A percentile compares a stretch with the other conserved stretches of the same genome.
These are phyloP conservation scores for Punica granatum DNA, from an alignment of 345 rosid genomes.

Conservation along the genomic window DNA sequence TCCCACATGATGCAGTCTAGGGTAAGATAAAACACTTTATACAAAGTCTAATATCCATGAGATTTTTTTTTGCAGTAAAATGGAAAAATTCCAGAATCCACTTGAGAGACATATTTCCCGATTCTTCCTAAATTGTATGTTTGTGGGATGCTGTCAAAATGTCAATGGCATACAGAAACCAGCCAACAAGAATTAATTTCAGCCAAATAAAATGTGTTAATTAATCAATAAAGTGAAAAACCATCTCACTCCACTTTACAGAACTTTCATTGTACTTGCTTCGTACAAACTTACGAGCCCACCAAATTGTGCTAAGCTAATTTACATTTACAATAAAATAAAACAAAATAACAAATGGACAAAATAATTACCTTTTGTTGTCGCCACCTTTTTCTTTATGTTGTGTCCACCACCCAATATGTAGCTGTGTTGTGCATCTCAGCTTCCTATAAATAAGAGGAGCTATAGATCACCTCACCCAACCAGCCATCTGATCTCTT, in stretches of 20 bases:
- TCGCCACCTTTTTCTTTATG: neutral
- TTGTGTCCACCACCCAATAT: neutral
- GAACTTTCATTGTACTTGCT: constrained; percentile 17
- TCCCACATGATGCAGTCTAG: no score
- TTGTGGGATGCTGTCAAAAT: neutral
- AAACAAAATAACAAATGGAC: neutral
- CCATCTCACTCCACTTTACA: neutral
- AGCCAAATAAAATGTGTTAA: no score
- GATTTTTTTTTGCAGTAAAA: neutral
- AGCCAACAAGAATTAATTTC: neutral
- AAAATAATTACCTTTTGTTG: neutral
- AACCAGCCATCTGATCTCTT: neutral
- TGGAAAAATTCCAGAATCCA: neutral
- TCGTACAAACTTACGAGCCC: constrained; percentile 8
- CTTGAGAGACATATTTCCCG: neutral
- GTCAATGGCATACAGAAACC: constrained; percentile 1
- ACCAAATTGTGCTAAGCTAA: neutral
- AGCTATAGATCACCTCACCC: neutral
- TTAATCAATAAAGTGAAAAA: no score
- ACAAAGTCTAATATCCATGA: no score
- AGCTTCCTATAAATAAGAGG: constrained; percentile 16
- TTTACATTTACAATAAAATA: neutral
- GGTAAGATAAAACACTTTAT: no score
- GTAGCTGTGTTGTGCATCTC: neutral
- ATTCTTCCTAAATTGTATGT: neutral